Evolutionary conservation across 2,329 filamentous ascomycete genomes (phyloP), one percentile per base, ranked within the genome.

Genomic region (Trichoderma hamatum): DNA sequence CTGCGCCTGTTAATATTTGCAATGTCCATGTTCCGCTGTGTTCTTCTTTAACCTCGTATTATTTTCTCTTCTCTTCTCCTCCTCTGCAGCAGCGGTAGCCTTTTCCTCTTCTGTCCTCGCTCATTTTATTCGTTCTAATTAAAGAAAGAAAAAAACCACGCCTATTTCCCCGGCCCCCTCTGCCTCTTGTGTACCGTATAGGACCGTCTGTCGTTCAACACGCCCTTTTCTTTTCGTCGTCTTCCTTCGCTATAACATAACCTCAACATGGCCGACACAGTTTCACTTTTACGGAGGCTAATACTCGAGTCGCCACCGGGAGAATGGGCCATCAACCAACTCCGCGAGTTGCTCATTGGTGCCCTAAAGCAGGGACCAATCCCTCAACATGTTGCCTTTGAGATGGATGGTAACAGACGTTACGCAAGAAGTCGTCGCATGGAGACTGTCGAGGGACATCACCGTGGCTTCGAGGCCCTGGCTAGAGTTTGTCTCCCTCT

Each of bases 391-490:
- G 89, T 99, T 70, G 96, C 96, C n/a, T 99, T 99, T 77, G 95
- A 97, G 74, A 99, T 99, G 96, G 96, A 99, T 79, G 96, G 96
- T 68, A 99, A 99, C 81, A 85, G 96, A 75, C 91, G 96, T 56
- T 99, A 96, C 82, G 96, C 96, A 16, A 88, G 92, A 71, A 92
- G 86, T 72, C 93, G 96, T 82, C 90, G 95, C 72, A 97, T 99
- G 78, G 96, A 99, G 83, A 97, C 94, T 0, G 90, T 98, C 39
- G 95, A 99, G 81, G 96, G 96, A 28, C 96, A 99, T 79, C 94
- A 97, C 78, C 83, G 97, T 74, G 96, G 96, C 2, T 99, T 98
- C 75, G 96, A 99, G 82, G 94, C 96, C 34, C 84, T 99, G 71
- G 96, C 95, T 61, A 89, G 91, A 77, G 93, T 95, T 83, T 66